phyloP scores from a whole-genome alignment of 306 rosid genomes.

The Clitoria ternatea region DNA sequence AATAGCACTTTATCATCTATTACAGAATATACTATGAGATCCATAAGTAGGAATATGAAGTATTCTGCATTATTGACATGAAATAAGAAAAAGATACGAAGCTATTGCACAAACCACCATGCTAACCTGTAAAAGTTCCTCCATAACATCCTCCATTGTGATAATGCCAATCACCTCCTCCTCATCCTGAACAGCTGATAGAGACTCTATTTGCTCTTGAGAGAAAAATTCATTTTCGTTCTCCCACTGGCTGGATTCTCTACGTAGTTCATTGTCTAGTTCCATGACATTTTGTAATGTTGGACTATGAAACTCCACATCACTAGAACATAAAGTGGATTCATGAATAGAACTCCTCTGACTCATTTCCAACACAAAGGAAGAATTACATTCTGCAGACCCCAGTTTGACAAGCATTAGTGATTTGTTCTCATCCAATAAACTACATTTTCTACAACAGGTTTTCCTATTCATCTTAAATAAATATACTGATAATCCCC shows the following conservation, averaged over 20 bases:
- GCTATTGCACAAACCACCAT: neutral
- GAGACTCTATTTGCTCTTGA: conserved; percentile 31
- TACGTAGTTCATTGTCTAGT: conserved; percentile 2
- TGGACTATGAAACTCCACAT: conserved; percentile 29
- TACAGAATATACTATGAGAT: too few relatives aligned
- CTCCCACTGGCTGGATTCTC: conserved; percentile 20
- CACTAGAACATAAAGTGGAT: conserved; percentile 22
- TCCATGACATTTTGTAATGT: conserved; percentile 25
- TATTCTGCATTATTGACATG: neutral
- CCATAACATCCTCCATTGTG: conserved; percentile 88
- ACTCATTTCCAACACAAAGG: conserved; percentile 23
- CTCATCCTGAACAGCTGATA: conserved; percentile 37
- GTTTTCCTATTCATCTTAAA: neutral
- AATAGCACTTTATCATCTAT: too few relatives aligned
- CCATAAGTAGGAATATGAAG: neutral
- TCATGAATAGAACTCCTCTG: conserved; percentile 14
- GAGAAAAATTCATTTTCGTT: conserved; percentile 21
- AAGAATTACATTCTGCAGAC: conserved; percentile 28
- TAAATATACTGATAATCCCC: too few relatives aligned
- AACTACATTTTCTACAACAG: neutral
- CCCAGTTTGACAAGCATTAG: neutral
- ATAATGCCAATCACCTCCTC: conserved; percentile 74
- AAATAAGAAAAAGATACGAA: neutral
- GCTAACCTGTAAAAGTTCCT: conserved; percentile 73
- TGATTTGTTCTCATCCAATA: neutral